Evolutionary conservation across 495 filamentous ascomycete species (phyloP), one percentile per base, ranked within the genome.

Genomic region (Penicillium taxi): DNA sequence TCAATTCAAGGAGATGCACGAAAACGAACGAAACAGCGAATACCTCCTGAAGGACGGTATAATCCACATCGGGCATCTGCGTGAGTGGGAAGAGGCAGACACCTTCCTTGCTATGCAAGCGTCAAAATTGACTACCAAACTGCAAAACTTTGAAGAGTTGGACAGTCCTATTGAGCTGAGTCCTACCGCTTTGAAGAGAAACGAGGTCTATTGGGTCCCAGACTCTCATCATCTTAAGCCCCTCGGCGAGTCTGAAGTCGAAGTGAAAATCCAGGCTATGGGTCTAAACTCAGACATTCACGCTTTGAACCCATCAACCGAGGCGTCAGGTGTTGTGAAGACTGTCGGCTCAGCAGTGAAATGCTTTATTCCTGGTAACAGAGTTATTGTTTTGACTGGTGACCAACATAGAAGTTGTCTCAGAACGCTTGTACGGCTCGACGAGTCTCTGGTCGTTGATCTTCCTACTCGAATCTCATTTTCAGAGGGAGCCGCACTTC

Each of bases 31-130:
- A 5, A 48, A 59, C 31, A 50, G 44, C 3, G 56, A 59, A 18
- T 55, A 50, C 37, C 32, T 44, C 22, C 14, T 58, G 16, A 35
- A 31, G 7, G 19, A 56, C 30, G 37, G 44, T 12, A 42, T 48
- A 2, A 44, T 60, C n/a, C 47, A 62, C 21, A 46, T 58, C 16
- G 47, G 50, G 18, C 56, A 53, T 36, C 37, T 64, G 5, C 37
- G 40, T 20, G 37, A 51, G 6, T 49, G 44, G 20, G 32, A 53
- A 9, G 11, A 19, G 3, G 41, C 44, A 3, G 51, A 56, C 15
- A 22, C 49, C 7, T 56, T 54, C 21, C 37, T 59, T 4, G 26
- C 38, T 36, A 4, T 18, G 12, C 31, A 35, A 13, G 40, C 51
- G 8, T 45, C 30, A 2, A 32, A 24, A 13, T 11, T 23, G 1